Evolutionary conservation across 2,329 filamentous ascomycete genomes (phyloP).

Genomic region (Claviceps digitariae): DNA sequence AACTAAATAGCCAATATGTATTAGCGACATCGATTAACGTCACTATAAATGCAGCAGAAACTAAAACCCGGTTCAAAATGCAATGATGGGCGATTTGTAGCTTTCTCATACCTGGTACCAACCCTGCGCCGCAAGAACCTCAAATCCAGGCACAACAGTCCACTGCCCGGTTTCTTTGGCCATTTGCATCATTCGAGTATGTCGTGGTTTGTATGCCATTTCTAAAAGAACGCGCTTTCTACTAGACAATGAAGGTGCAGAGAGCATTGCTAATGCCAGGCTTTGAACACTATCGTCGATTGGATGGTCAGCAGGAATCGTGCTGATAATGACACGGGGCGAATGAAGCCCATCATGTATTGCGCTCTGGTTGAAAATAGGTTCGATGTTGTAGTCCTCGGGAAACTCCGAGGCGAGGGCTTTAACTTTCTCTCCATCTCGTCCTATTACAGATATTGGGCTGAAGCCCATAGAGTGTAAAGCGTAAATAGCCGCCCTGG

Average conservation of each 20-base stretch:
- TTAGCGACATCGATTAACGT: not conserved
- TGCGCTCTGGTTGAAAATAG: slow-evolving; percentile 38
- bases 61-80: not conserved
- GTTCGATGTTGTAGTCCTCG: slow-evolving; percentile 51
- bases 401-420: slow-evolving; percentile 62
- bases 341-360: slow-evolving; percentile 37
- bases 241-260: slow-evolving; percentile 19
- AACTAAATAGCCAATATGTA: slow-evolving; percentile 34
- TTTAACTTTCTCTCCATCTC: slow-evolving; percentile 55
- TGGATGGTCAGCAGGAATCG: slow-evolving; percentile 77
- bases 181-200: slow-evolving; percentile 75
- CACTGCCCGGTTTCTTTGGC: slow-evolving; percentile 60
- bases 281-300: slow-evolving; percentile 60
- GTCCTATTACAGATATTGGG: slow-evolving; percentile 77
- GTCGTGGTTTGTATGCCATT: slow-evolving; percentile 88
- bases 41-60: not conserved
- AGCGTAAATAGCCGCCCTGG: slow-evolving; percentile 80
- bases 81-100: slow-evolving; percentile 6
- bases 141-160: slow-evolving; percentile 73
- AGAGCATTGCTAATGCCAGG: slow-evolving; percentile 42
- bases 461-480: slow-evolving; percentile 70
- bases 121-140: slow-evolving; percentile 82
- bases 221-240: slow-evolving; percentile 58
- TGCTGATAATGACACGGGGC: slow-evolving; percentile 63
- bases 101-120: slow-evolving; percentile 60